A percentile compares a stretch with the other conserved stretches of the same genome.
Evolutionary conservation across 495 filamentous ascomycete genomes (phyloP).

Genomic region (Aspergillus haitiensis): DNA sequence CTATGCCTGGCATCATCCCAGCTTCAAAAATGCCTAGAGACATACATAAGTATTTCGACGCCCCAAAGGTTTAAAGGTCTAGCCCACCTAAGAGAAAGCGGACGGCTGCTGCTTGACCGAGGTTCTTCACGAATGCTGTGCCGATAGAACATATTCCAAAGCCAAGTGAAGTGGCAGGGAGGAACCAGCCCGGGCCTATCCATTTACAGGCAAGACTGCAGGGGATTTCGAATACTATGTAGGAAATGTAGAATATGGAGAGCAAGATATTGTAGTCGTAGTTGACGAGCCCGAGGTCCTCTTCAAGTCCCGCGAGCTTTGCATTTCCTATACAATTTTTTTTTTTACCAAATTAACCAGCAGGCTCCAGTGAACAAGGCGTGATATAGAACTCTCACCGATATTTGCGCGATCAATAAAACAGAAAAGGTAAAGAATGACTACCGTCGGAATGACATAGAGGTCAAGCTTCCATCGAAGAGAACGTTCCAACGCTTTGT

Average conservation of each 20-base stretch:
- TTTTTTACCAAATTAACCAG: constrained; percentile 12
- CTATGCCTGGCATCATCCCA: constrained; percentile 72
- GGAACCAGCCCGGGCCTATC: constrained; percentile 52
- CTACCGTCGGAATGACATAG: constrained; percentile 47
- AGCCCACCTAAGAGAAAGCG: constrained; percentile 47
- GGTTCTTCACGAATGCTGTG: constrained; percentile 50
- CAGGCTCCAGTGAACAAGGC: constrained; percentile 6
- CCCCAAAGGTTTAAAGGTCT: too few species aligned
- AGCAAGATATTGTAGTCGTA: constrained; percentile 62
- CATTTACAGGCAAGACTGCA: constrained; percentile 62
- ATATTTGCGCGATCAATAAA: constrained; percentile 64
- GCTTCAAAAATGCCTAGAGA: constrained; percentile 60
- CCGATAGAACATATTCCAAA: constrained; percentile 52
- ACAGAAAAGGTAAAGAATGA: constrained; percentile 52
- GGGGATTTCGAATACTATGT: constrained; percentile 74
- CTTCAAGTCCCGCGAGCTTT: constrained; percentile 58
- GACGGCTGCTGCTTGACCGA: constrained; percentile 43
- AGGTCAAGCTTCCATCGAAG: constrained; percentile 50
- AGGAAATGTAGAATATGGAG: constrained; percentile 66
- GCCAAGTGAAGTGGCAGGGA: constrained; percentile 45
- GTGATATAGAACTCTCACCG: constrained; percentile 35
- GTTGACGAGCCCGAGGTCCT: constrained; percentile 56
- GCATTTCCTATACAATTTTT: constrained; percentile 56
- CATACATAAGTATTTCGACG: too few species aligned
- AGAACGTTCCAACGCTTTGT: constrained; percentile 57